Evolutionary conservation across 352 stramenopile genomes (phyloP), one percentile per base, ranked within the genome.

Genomic region (Phytophthora pini): DNA sequence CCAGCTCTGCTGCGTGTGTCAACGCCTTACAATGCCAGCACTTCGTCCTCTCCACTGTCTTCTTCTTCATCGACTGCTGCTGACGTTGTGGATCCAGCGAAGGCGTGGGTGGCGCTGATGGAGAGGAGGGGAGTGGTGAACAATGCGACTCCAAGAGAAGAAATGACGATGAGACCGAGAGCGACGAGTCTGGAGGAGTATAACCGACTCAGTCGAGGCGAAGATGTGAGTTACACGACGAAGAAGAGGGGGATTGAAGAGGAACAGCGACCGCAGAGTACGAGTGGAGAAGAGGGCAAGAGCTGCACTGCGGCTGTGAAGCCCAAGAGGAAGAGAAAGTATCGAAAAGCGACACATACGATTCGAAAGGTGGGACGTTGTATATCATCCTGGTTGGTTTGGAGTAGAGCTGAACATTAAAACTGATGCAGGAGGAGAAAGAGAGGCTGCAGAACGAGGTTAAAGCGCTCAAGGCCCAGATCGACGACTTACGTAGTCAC

Each of bases 321-420:
- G 7, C 53, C 49, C 27, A 70, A 72, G 52, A 39, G 39, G 17
- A 74, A 74, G 40, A 54, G 55, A 7, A 77, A 77, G 44, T 61
- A 73, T 13, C 38, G 69, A 17, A 77, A 74, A 51, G 69, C 64
- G 4, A 77, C 69, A 27, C 65, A 77, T 47, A 77, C 69, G n/a
- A 61, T 77, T 4, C 57, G 64, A 27, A 74, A 76, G 47, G 60
- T 70, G 31, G 12, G 26, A 20, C 29, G 9, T 34, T 36, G 31
- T 12, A 13, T 13, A 36, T 36, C 31, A 36, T 36, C 31, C 31
- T 36, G 31, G 8, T 36, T 36, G 10, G 11, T 22, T 34, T 54
- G 29, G 11, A 10, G 20, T 34, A 9, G 15, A 4, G 44, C 40
- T 11, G 10, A 36, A 36, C 31, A 13, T 36, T 40, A 3, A 39